Conservation (phyloP, 2,329 filamentous ascomycete species). For the Pezicula carpinea region DNA sequence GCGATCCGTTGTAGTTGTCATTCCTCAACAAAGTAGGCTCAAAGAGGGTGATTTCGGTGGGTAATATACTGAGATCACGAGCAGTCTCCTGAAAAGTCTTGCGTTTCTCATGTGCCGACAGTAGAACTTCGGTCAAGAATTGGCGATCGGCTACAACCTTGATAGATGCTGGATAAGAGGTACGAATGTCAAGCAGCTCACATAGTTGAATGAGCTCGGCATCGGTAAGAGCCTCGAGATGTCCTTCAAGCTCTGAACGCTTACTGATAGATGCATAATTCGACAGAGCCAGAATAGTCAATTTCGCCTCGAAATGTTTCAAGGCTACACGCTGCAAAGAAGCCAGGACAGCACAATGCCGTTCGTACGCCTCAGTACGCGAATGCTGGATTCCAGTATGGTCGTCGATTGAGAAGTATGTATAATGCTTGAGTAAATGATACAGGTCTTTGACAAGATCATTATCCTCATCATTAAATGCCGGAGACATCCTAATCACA, state of each 20-base stretch:
- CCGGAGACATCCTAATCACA: conserved; percentile 70
- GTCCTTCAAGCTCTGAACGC: conserved; percentile 69
- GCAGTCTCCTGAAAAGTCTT: conserved; percentile 79
- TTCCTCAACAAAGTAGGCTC: conserved; percentile 74
- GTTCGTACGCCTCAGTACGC: conserved; percentile 68
- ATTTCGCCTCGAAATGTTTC: conserved; percentile 81
- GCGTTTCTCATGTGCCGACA: conserved; percentile 70
- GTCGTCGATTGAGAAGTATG: conserved; percentile 85
- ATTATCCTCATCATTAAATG: conserved; percentile 72
- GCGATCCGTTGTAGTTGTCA: conserved; percentile 81
- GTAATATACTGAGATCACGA: conserved; percentile 67
- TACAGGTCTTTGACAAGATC: conserved; percentile 76
- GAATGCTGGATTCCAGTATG: conserved; percentile 77
- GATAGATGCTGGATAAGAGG: conserved; percentile 70
- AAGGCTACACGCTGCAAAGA: conserved; percentile 73
- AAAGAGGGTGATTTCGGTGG: conserved; percentile 79
- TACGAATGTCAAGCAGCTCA: conserved; percentile 69
- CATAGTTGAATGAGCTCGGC: conserved; percentile 69
- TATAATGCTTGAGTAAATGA: conserved; percentile 78
- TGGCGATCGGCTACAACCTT: conserved; percentile 58
- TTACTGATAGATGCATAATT: conserved; percentile 88
- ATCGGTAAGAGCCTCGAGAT: conserved; percentile 70
- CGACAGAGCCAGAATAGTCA: conserved; percentile 85
- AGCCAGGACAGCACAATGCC: conserved; percentile 72
- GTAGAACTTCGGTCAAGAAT: conserved; percentile 66